Conservation (phyloP, 768 basidiomycete genomes). For the Panaeolus cyanescens region DNA sequence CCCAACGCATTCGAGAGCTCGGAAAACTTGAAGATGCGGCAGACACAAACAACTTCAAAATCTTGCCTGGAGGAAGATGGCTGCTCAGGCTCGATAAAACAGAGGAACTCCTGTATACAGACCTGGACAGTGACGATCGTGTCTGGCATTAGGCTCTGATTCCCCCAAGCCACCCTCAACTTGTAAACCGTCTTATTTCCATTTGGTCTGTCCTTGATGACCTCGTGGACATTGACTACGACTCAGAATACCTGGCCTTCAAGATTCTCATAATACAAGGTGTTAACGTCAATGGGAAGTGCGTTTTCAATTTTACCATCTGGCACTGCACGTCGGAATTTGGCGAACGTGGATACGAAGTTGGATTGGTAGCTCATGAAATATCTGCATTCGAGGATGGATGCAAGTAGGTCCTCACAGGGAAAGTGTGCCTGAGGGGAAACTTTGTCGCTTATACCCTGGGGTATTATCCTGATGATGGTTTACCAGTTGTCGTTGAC, state of each 20-base stretch:
- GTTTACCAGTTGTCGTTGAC: neutral
- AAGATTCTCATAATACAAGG: too few relatives aligned
- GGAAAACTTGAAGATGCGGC: neutral
- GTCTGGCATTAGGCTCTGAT: neutral
- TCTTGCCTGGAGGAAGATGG: neutral
- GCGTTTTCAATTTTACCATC: neutral
- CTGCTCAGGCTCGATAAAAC: neutral
- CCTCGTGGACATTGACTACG: neutral
- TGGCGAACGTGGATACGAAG: neutral
- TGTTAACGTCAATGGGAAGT: too few relatives aligned
- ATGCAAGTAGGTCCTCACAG: too few relatives aligned
- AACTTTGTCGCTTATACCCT: neutral
- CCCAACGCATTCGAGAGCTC: neutral
- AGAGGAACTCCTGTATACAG: neutral
- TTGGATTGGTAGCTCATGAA: neutral
- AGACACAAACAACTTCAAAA: too few relatives aligned
- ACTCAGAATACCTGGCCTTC: neutral
- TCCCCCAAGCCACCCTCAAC: neutral
- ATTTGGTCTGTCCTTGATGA: neutral
- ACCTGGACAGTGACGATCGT: neutral
- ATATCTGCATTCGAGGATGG: neutral
- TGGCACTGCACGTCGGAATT: neutral
- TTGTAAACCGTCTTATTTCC: neutral
- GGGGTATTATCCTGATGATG: neutral
- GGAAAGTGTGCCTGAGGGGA: neutral